Conservation (phyloP, 2,329 filamentous ascomycete species). For the Chaetomium sp. region DNA sequence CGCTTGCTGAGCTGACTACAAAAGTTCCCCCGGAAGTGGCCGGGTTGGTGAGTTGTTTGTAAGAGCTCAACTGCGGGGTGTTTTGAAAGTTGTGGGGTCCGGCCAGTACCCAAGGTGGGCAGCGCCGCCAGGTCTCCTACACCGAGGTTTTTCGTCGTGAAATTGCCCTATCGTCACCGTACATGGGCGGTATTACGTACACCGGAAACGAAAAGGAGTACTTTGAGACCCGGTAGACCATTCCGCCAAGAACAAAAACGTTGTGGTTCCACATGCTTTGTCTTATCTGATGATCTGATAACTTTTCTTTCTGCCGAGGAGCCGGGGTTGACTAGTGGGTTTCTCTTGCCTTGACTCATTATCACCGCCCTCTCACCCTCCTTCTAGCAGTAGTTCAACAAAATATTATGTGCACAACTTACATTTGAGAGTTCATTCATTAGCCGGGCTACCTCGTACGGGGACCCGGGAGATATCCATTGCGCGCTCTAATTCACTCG, state of each 20-base stretch:
- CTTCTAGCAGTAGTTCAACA: background rate
- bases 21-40: no score
- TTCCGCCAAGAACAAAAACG: background rate
- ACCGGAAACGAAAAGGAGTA: no score
- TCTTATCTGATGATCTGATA: conserved; percentile 22
- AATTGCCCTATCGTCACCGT: background rate
- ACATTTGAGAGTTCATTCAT: conserved; percentile 3
- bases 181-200: no score
- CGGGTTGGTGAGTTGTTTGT: no score
- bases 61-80: no score
- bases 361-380: background rate
- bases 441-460: conserved; percentile 7
- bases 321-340: conserved; percentile 7
- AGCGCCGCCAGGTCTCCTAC: no score
- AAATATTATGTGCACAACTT: conserved; percentile 5
- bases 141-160: no score
- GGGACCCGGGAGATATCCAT: conserved; percentile 4
- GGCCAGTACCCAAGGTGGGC: no score
- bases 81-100: no score
- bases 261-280: background rate
- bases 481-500: background rate
- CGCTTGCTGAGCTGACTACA: no score
- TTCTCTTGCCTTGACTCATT: conserved; percentile 11
- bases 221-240: no score
- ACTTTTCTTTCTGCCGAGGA: conserved; percentile 1